These are phyloP conservation scores for Diaporthe nobilis DNA, from an alignment of 2,329 filamentous ascomycete genomes.

Conservation along the genomic window DNA sequence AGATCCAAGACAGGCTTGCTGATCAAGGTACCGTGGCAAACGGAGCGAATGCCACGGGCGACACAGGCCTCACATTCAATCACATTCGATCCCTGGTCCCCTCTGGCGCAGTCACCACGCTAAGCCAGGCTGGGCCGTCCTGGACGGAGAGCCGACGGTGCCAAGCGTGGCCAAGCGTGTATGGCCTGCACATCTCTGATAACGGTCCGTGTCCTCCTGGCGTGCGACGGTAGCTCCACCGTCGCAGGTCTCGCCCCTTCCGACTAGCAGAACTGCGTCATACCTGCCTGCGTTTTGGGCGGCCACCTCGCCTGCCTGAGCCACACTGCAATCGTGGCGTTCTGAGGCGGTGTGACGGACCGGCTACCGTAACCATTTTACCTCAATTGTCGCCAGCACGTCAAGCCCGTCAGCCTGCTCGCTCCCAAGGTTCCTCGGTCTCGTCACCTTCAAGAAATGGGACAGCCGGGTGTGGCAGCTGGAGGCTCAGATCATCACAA, in stretches of 20 bases:
- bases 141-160: conserved; percentile 10
- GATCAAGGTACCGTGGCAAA: not conserved
- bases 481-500: not conserved
- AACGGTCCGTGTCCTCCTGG: not conserved
- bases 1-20: conserved; percentile 1
- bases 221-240: not conserved
- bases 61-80: not conserved
- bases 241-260: conserved; percentile 29
- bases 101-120: conserved; percentile 10
- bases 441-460: not conserved
- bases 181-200: not conserved
- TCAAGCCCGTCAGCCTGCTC: not conserved
- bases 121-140: not conserved
- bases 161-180: not conserved
- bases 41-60: conserved; percentile 11
- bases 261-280: not conserved
- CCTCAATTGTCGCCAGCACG: not conserved
- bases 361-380: not conserved
- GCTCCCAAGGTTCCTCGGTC: not conserved
- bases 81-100: not conserved
- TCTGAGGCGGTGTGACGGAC: conserved; percentile 24
- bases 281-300: not conserved
- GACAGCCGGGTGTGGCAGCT: not conserved
- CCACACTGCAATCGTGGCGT: conserved; percentile 25
- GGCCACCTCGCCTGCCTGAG: conserved; percentile 20